These are phyloP conservation scores for Serpula lacrymans DNA, from an alignment of 768 basidiomycete genomes.

Conservation along the genomic window DNA sequence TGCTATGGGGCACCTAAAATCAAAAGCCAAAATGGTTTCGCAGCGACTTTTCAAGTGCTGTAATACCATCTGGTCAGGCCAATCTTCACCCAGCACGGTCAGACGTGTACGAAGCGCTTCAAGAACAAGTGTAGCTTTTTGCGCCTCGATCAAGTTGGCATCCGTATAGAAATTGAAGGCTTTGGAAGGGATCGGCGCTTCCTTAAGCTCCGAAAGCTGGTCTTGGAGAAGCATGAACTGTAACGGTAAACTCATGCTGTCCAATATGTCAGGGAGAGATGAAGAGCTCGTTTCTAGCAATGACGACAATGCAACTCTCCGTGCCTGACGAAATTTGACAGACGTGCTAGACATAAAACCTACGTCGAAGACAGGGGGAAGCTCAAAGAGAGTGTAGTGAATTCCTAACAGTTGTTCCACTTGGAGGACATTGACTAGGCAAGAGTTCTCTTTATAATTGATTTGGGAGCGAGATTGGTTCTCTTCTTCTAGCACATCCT, in stretches of 20 bases:
- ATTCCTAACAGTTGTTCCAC: conserved; percentile 41
- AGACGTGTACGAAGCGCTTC: conserved; percentile 51
- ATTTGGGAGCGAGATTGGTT: no score
- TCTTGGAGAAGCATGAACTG: conserved; percentile 50
- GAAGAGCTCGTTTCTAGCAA: conserved; percentile 28
- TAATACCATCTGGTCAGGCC: conserved; percentile 99
- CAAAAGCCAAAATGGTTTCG: conserved; percentile 56
- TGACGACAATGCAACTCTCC: conserved; percentile 29
- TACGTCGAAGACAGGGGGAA: conserved; percentile 1
- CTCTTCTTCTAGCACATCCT: conserved; percentile 47
- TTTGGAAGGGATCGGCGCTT: conserved; percentile 12
- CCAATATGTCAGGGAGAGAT: conserved; percentile 41
- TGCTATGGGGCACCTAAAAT: conserved; percentile 71
- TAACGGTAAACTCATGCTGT: conserved; percentile 46
- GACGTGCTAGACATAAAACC: conserved; percentile 3
- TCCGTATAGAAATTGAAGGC: conserved; percentile 80
- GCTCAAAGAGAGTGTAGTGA: conserved; percentile 43
- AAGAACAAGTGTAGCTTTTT: conserved; percentile 55
- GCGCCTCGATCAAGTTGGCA: conserved; percentile 67
- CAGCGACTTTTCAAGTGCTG: conserved; percentile 77
- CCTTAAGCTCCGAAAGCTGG: conserved; percentile 31
- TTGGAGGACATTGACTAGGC: conserved; percentile 31
- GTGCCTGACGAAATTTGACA: conserved; percentile 29
- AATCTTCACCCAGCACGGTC: conserved; percentile 59
- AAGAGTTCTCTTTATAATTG: not conserved